Evolutionary conservation across 208 protist genomes (phyloP), one percentile per base, ranked within the genome.

Genomic region (Porcisia deanei): DNA sequence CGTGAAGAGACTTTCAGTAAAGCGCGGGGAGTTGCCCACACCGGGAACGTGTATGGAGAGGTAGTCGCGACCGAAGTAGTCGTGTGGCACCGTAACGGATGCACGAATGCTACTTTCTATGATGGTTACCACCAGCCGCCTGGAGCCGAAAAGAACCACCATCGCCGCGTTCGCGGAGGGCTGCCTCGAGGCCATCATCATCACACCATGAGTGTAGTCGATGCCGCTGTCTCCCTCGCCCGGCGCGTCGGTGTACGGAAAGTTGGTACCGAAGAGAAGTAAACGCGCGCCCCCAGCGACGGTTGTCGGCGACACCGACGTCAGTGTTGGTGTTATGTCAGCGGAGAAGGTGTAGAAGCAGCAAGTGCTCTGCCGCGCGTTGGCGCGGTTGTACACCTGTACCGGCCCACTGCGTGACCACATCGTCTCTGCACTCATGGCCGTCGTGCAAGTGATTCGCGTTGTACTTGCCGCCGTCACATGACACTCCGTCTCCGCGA

Each of bases 311-410:
- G 82, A 81, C 16, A 89, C 73, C 3, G 65, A 49, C 9, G 74
- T 79, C 69, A 89, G 75, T 8, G 64, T 80, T 0, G 85, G 85
- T 0, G 82, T 85, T 52, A 85, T 68, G 60, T 20, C 71, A 39
- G 52, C 47, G 72, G 57, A 30, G 75, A 83, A 89, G n/a, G 55
- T 79, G 81, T 84, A 89, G 49, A 6, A 1, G 67, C 85, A 86
- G 79, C 81, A 86, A 52, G 54, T 74, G 64, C 67, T 76, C 18
- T 63, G 43, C n/a, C 58, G 74, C 49, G 71, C 75, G 25, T 77
- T 79, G 63, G 71, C 70, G 67, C 1, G 57, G 77, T 80, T 83
- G 49, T 49, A 14, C 18, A 89, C 81, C 2, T 6, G n/a, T 0
- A 86, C 85, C 1, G 57, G 8, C 0, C 81, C 85, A 1, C 66